Evolutionary conservation across 2,329 filamentous ascomycete genomes (phyloP).

Genomic region (Aspergillus cejpii): DNA sequence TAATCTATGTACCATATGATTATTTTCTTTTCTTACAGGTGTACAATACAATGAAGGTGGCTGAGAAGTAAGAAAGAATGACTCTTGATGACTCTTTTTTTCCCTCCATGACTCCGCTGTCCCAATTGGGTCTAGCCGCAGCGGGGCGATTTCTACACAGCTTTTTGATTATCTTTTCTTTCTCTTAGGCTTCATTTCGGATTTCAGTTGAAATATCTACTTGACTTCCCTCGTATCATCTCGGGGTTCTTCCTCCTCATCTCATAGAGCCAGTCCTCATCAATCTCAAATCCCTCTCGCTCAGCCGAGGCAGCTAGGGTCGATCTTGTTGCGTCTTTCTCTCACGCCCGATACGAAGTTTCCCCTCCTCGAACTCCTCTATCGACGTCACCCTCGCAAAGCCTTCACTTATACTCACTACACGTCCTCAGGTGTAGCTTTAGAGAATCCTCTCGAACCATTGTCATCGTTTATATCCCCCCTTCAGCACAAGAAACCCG

Average conservation of each 20-base stretch:
- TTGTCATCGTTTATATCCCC: not conserved
- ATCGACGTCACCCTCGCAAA: not conserved
- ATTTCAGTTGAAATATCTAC: too few species aligned
- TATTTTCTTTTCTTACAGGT: too few species aligned
- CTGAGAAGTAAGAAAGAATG: too few species aligned
- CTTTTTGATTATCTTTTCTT: constrained; percentile 2
- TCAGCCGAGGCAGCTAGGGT: not conserved
- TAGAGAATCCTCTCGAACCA: not conserved
- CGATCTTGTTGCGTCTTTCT: not conserved
- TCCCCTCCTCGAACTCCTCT: not conserved
- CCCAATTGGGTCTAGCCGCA: constrained; percentile 16
- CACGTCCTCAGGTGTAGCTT: too few species aligned
- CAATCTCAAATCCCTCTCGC: not conserved
- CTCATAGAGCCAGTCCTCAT: not conserved
- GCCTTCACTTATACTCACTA: not conserved
- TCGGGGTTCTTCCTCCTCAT: not conserved
- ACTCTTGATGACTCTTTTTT: constrained; percentile 9
- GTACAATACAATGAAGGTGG: too few species aligned
- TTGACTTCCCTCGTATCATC: not conserved
- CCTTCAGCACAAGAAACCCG: not conserved
- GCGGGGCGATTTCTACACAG: constrained; percentile 6
- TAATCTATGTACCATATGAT: too few species aligned
- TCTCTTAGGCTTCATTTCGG: not conserved
- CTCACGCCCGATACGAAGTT: not conserved
- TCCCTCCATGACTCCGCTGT: constrained; percentile 9